Evolutionary conservation across 345 rosid genomes (phyloP), one percentile per base, ranked within the genome.

Genomic region (Populus alba): DNA sequence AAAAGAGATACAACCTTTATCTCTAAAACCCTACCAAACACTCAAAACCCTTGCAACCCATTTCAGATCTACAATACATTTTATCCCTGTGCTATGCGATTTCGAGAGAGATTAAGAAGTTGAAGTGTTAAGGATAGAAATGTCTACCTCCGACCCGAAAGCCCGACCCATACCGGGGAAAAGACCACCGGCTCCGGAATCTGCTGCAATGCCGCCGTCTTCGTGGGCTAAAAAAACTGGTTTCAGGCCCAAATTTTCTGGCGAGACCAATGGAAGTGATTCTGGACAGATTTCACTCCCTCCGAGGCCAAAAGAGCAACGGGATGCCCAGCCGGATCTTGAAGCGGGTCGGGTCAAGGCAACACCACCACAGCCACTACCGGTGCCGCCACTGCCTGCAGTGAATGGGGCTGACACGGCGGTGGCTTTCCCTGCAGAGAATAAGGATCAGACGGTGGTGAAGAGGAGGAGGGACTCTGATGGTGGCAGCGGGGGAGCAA

Each of bases 221-320:
- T 84, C 99, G 0, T 96, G 99, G 99, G 99, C 99, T 8, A 92
- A 93, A 81, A 83, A 89, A 76, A 96, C 97, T 47, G 98, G 98
- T 7, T 95, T 95, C 77, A 94, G 91, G 8, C 98, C 99, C 61
- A 95, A 91, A 79, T 92, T 93, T 91, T 95, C 99, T 72, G 99
- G 99, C 35, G 98, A 93, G 87, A 70, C 95, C 80, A 93, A 85
- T 87, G 96, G 94, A 68, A 74, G 88, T 41, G 90, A 89, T 66
- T 92, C 98, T 74, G 96, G 94, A 22, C 96, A 92, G 81, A 81
- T 91, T 66, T 45, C 92, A 2, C 82, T 84, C 29, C 86, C 96
- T 13, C 81, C 86, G 17, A 86, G 79, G 82, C 83, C 90, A 20
- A 88, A 75, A 70, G 91, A 88, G 59, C 75, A 70, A 47, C 77